Evolutionary conservation across 1,284 basidiomycete species (phyloP).

Genomic region (Volvariella surrecta): DNA sequence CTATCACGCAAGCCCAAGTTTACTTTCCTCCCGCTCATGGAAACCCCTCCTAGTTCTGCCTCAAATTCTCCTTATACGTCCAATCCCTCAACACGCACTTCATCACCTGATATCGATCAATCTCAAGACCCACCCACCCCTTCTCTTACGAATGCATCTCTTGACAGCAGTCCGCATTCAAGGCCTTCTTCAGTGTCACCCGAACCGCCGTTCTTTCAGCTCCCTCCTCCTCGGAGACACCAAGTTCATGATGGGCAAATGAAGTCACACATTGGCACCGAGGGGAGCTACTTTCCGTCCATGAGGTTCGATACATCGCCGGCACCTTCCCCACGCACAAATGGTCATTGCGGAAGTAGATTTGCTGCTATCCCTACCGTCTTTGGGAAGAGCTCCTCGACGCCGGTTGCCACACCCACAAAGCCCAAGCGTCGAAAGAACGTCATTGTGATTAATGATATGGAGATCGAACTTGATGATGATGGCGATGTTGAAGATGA

Average conservation of each 20-base stretch:
- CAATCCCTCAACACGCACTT: slow-evolving; percentile 13
- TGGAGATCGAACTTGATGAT: slow-evolving; percentile 20
- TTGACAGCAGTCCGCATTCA: slow-evolving; percentile 28
- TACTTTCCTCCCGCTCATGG: slow-evolving; percentile 31
- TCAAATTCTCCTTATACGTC: slow-evolving; percentile 12
- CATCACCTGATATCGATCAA: slow-evolving; percentile 17
- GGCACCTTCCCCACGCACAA: slow-evolving; percentile 3
- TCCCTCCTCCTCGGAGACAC: slow-evolving; percentile 10
- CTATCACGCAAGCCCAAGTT: slow-evolving; percentile 23
- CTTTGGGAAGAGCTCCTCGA: background rate
- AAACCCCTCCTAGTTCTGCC: slow-evolving; percentile 20
- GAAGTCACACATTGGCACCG: slow-evolving; percentile 5
- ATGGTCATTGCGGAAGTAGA: background rate
- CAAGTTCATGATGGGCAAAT: background rate
- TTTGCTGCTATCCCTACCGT: too few species aligned
- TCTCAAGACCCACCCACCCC: slow-evolving; percentile 26
- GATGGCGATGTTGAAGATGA: slow-evolving; percentile 15
- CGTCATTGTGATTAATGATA: slow-evolving; percentile 20
- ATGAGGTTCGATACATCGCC: slow-evolving; percentile 1
- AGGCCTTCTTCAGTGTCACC: slow-evolving; percentile 22
- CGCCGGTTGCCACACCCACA: background rate
- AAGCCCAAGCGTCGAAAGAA: slow-evolving; percentile 12
- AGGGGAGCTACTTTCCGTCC: slow-evolving; percentile 6
- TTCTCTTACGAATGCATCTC: slow-evolving; percentile 27
- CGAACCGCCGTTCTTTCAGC: slow-evolving; percentile 17